These are phyloP conservation scores for Triticum timopheevii DNA, from an alignment of 176 grass and related monocot genomes.

Conservation along the genomic window DNA sequence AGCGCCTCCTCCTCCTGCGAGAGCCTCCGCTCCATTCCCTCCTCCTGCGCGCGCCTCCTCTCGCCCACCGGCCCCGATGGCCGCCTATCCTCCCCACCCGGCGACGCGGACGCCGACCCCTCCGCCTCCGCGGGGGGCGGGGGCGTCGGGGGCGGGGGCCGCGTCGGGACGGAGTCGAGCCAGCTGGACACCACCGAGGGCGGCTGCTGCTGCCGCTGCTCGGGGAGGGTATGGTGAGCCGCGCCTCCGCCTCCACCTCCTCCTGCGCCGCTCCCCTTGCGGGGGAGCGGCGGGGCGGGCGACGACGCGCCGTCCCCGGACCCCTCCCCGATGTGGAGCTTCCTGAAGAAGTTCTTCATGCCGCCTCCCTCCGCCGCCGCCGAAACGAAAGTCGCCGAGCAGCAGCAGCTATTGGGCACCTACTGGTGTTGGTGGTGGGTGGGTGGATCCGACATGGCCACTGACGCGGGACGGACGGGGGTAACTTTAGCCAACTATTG, in stretches of 20 bases:
- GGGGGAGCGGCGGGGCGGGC: slow-evolving; percentile 25
- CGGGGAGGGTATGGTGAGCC: slow-evolving; percentile 25
- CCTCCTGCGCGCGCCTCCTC: slow-evolving; percentile 33
- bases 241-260: neutral
- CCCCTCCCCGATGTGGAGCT: slow-evolving; percentile 81
- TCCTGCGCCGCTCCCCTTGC: slow-evolving; percentile 5
- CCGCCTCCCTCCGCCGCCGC: neutral
- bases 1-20: neutral
- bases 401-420: slow-evolving; percentile 22
- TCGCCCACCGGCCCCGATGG: slow-evolving; percentile 7
- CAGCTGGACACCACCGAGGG: slow-evolving; percentile 59
- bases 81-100: slow-evolving; percentile 24
- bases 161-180: slow-evolving; percentile 63
- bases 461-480: slow-evolving; percentile 36
- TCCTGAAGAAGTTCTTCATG: slow-evolving; percentile 99
- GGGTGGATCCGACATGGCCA: slow-evolving; percentile 80
- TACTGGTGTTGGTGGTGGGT: slow-evolving; percentile 48
- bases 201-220: slow-evolving; percentile 54
- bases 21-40: slow-evolving; percentile 25
- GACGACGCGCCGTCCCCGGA: slow-evolving; percentile 39
- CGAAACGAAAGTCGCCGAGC: slow-evolving; percentile 12
- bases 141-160: slow-evolving; percentile 22
- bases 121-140: slow-evolving; percentile 10
- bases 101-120: slow-evolving; percentile 29
- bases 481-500: slow-evolving; percentile 45